Base-by-base conservation (phyloP, 2,329 filamentous ascomycete genomes). In the Aspergillus felis region DNA sequence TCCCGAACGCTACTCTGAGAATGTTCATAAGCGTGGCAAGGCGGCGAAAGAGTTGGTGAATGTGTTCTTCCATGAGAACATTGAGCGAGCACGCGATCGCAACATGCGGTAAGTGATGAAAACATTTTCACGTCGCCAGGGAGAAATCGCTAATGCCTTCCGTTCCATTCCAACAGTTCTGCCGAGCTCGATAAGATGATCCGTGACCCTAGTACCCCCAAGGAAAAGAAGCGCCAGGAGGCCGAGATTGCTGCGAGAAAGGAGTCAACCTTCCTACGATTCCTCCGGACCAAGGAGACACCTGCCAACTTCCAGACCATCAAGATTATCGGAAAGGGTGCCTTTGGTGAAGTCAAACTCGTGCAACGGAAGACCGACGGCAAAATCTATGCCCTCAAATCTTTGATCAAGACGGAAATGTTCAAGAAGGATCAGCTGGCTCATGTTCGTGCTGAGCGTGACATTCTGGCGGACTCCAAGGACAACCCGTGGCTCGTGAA, bases 401-500 rank as follows among this genome's bases (percentile, higher is more conserved):
- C 93, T 49, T 82, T 99, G 65, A 91, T 99, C 76, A 99, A 99
- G 82, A 92, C 91, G 51, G 94, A 99, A 77, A 99, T 99, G 94
- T 97, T 97, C 81, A 97, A 96, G 80, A 97, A 96, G 78, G 94
- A 99, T 72, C 94, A 99, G 76, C 81, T 99, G 60, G 94, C 94
- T 20, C 94, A 99, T 78, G 94, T 99, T 59, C 92, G 95, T 63
- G 92, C 94, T 54, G 94, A 99, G 79, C 87, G 94, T 82, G 94
- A 99, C 74, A 97, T 99, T 66, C 81, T 99, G 62, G 94, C 94
- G 61, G 95, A 99, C 75, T 96, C 93, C 38, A 79, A 79, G n/a
- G 94, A 99, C 82, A 97, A 94, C 72, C 93, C 94, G 4, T 99
- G 94, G 94, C 91, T 99, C 17, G 94, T 99, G 68, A 99, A 97